Evolutionary conservation across 495 filamentous ascomycete genomes (phyloP).

Genomic region (Lasiosphaeria miniovina): DNA sequence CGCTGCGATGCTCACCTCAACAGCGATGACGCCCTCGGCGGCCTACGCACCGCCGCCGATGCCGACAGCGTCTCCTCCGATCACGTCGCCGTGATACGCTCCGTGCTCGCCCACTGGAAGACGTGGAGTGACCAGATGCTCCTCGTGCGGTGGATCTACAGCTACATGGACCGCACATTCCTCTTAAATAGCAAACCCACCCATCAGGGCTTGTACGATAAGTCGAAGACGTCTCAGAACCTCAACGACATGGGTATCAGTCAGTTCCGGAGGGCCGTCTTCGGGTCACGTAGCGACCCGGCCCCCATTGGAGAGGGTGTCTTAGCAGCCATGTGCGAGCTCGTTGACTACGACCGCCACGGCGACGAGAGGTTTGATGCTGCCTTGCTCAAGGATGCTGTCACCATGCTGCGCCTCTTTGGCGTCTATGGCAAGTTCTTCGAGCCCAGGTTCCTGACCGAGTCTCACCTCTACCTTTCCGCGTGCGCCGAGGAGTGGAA

Average conservation of each 20-base stretch:
- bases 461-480: conserved; percentile 62
- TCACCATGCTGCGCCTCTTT: conserved; percentile 78
- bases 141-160: conserved; percentile 79
- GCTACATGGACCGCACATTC: conserved; percentile 87
- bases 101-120: conserved; percentile 68
- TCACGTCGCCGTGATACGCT: conserved; percentile 49
- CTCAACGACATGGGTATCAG: conserved; percentile 56
- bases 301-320: conserved; percentile 51
- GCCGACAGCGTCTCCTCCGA: conserved; percentile 8
- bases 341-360: conserved; percentile 69
- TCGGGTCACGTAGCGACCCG: conserved; percentile 25
- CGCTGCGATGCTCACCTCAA: conserved; percentile 62
- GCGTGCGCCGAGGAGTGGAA: conserved; percentile 64
- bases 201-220: too few species aligned
- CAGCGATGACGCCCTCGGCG: conserved; percentile 48
- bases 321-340: conserved; percentile 68
- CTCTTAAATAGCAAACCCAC: conserved; percentile 55
- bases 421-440: conserved; percentile 74
- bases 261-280: conserved; percentile 60
- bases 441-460: conserved; percentile 66
- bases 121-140: conserved; percentile 77
- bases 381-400: conserved; percentile 61
- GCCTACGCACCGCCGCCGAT: conserved; percentile 36
- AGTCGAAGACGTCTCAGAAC: conserved; percentile 28
- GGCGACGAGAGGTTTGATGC: conserved; percentile 49